These are phyloP conservation scores for Pseudocercospora eumusae DNA, from an alignment of 2,329 filamentous ascomycete genomes.

Conservation along the genomic window DNA sequence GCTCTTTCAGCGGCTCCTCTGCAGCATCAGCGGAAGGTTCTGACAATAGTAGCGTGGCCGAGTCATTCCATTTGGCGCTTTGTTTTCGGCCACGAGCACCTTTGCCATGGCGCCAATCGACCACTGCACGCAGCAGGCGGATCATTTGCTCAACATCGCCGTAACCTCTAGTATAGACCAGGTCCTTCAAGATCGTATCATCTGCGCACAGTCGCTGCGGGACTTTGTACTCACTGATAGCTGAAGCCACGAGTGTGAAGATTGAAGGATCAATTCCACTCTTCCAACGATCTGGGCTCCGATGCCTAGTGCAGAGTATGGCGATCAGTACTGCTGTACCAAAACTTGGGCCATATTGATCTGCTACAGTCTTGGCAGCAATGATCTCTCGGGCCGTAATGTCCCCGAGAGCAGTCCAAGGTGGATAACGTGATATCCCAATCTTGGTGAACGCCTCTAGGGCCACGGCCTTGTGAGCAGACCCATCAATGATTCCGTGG, in stretches of 20 bases:
- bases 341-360: slow-evolving; percentile 2
- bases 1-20: background rate
- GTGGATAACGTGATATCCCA: background rate
- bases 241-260: background rate
- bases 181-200: slow-evolving; percentile 8
- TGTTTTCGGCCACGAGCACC: background rate
- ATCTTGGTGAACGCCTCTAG: background rate
- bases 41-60: background rate
- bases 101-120: slow-evolving; percentile 12
- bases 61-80: background rate
- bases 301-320: background rate
- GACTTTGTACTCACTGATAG: background rate
- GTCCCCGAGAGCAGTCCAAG: background rate
- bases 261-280: background rate
- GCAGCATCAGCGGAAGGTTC: background rate
- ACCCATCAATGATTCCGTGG: slow-evolving; percentile 8
- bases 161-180: slow-evolving; percentile 9
- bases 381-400: slow-evolving; percentile 2
- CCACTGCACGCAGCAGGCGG: slow-evolving; percentile 14
- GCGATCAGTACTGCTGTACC: slow-evolving; percentile 8
- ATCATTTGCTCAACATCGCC: slow-evolving; percentile 16
- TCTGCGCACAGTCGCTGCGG: slow-evolving; percentile 10
- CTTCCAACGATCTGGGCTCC: slow-evolving; percentile 1
- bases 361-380: background rate
- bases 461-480: slow-evolving; percentile 12